Evolutionary conservation across 208 protist species (phyloP), one percentile per base, ranked within the genome.

Genomic region (Blastocrithidia nonstop): DNA sequence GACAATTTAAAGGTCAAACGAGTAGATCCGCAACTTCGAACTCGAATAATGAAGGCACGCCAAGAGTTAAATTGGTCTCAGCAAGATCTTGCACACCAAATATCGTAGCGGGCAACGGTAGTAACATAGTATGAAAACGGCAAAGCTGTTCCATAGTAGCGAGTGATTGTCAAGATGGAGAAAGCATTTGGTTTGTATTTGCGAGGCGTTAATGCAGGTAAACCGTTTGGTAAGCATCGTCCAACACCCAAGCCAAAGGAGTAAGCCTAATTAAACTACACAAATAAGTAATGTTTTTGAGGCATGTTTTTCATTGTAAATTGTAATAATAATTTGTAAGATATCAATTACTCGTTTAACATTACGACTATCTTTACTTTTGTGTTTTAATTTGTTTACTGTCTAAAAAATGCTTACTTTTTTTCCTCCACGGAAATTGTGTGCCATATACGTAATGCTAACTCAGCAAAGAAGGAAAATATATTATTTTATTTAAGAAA

Each of bases 71-170:
- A 83, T 39, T 93, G 79, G 87, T 88, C 72, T 0, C 82, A 92
- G 50, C 71, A 88, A 37, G 80, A 93, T 19, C 60, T 95, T 3
- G 87, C 87, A 1, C 73, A 85, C 49, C 54, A 56, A 27, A 92
- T 91, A 25, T 67, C 76, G 2, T 80, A 95, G 60, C 72, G 76
- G 15, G 77, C 59, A n/a, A 74, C 66, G 0, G 72, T 90, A 7
- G 80, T 95, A 39, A 78, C 69, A 7, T 88, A 96, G 53, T 97
- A 97, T 50, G 93, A 97, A 52, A 91, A 51, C 44, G 89, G 89
- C 13, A 92, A 83, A 61, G 93, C 88, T 6, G 79, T 96, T 20
- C 88, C 86, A 2, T 89, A 95, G 38, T 78, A 95, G 54, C 72
- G 83, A 20, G 66, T 97, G 19, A 51, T 97, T 20, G 55, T 83